Base-by-base conservation (phyloP, 176 grass and related monocot genomes). In the Lolium multiflorum region DNA sequence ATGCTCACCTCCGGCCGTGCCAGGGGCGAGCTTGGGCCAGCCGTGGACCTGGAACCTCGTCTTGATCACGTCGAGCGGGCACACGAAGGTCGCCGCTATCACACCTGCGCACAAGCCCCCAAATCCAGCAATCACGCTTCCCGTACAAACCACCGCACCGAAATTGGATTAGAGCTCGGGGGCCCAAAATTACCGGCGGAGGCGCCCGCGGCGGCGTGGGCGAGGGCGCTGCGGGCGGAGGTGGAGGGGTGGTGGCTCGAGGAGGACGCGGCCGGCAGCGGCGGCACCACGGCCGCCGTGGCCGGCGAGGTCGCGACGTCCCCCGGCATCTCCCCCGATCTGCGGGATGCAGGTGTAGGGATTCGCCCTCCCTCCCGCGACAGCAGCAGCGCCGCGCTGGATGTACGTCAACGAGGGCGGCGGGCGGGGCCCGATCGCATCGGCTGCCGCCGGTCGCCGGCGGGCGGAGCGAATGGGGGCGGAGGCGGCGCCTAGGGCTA, bases 21-120 rank as follows among this genome's bases (percentile, higher is more conserved):
- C 68, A 0, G 79, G 73, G n/a, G 48, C 81, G 4, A 94, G 56
- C 83, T 89, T 90, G 21, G 90, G 86, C 83, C 90, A 90, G 55
- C 97, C 97, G 75, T 92, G 92, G 9, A 99, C 97, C 88, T 99
- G 97, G 51, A 99, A 95, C 86, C 97, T 96, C 2, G 94, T 99
- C 88, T 99, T 99, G 94, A 99, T 91, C 50, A 99, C 97, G 65
- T 99, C 97, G 21, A 99, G 84, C 56, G 97, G 97, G 83, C 97
- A 99, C 67, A 99, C 97, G n/a, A 99, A 99, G 49, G 97, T 96
- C 26, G 97, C 94, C 2, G 94, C 97, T 56, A 99, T 88, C 18
- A 90, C 92, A 65, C 97, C 94, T 99, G 76, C 66, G 20, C 24
- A 71, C 25, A 66, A 83, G 48, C 71, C 82, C 82, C 73, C 65